Conservation (phyloP, 2,329 filamentous ascomycete genomes). For the Cercospora sp. region DNA sequence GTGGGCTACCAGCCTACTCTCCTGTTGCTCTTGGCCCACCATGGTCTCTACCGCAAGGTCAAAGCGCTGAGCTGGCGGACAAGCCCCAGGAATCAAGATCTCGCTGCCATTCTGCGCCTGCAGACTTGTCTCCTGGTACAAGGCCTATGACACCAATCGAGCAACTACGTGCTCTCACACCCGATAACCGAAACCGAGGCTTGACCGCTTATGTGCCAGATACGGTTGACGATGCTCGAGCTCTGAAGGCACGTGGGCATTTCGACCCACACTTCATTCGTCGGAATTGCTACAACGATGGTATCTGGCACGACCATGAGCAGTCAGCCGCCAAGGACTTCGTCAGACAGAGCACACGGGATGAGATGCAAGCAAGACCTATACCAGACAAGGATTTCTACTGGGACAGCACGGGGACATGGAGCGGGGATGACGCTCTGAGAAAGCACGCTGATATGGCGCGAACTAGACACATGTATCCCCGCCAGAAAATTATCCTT, state of each 20-base stretch:
- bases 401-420: constrained; percentile 13
- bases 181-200: constrained; percentile 5
- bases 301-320: constrained; percentile 3
- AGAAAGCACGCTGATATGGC: constrained; percentile 6
- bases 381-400: constrained; percentile 4
- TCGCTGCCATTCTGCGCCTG: not conserved
- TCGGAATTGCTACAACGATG: not conserved
- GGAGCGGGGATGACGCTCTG: not conserved
- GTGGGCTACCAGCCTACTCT: not conserved
- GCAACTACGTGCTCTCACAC: constrained; percentile 2
- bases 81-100: not conserved
- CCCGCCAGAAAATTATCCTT: not conserved
- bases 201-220: constrained; percentile 11
- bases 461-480: not conserved
- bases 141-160: constrained; percentile 1
- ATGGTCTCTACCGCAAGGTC: not conserved
- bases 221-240: not conserved
- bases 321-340: not conserved
- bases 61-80: not conserved
- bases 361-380: not conserved
- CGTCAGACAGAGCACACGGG: not conserved
- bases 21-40: not conserved
- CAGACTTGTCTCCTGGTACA: not conserved
- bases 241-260: constrained; percentile 1
- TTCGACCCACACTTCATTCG: constrained; percentile 1